Percentiles rank a stretch among this genome's conserved stretches.
Conservation (phyloP, 2,329 filamentous ascomycete species). For the Cryphonectria japonica region DNA sequence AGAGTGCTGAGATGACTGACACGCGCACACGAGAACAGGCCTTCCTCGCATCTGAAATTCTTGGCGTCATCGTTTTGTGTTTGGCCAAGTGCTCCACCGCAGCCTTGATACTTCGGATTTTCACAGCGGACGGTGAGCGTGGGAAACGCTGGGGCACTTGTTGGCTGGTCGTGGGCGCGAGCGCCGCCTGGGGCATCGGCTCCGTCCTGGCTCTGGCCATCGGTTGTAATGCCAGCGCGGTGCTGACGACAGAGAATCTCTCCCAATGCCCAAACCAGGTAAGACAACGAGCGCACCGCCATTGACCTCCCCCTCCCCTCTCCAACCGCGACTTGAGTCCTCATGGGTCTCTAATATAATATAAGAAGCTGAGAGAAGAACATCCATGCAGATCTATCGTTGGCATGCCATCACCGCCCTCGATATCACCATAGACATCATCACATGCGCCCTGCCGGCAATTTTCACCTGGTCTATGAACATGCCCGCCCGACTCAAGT, state of each 20-base stretch:
- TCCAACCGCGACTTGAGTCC: not conserved
- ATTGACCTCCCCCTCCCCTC: no score
- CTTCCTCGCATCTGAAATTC: slow-evolving; percentile 15
- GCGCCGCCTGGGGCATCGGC: slow-evolving; percentile 4
- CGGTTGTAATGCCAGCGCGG: slow-evolving; percentile 3
- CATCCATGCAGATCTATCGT: slow-evolving; percentile 16
- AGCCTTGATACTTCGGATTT: slow-evolving; percentile 13
- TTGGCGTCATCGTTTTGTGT: not conserved
- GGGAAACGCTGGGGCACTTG: not conserved
- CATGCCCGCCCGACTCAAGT: slow-evolving; percentile 30
- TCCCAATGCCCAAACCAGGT: slow-evolving; percentile 15
- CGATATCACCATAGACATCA: slow-evolving; percentile 31
- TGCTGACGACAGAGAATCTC: not conserved
- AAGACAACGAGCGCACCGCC: not conserved
- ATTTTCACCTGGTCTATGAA: slow-evolving; percentile 29
- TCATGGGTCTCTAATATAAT: not conserved
- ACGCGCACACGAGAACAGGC: not conserved
- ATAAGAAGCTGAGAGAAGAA: not conserved
- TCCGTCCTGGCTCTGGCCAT: slow-evolving; percentile 7
- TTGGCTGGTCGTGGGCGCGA: not conserved
- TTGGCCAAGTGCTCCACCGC: slow-evolving; percentile 19
- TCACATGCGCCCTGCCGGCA: slow-evolving; percentile 30
- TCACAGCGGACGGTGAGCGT: slow-evolving; percentile 12
- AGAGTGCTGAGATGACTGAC: not conserved
- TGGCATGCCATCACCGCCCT: slow-evolving; percentile 29